Percentiles rank a stretch among this genome's conserved stretches.
These are phyloP conservation scores for Diaporthe sp. DNA, from an alignment of 2,329 filamentous ascomycete species.

Conservation along the genomic window DNA sequence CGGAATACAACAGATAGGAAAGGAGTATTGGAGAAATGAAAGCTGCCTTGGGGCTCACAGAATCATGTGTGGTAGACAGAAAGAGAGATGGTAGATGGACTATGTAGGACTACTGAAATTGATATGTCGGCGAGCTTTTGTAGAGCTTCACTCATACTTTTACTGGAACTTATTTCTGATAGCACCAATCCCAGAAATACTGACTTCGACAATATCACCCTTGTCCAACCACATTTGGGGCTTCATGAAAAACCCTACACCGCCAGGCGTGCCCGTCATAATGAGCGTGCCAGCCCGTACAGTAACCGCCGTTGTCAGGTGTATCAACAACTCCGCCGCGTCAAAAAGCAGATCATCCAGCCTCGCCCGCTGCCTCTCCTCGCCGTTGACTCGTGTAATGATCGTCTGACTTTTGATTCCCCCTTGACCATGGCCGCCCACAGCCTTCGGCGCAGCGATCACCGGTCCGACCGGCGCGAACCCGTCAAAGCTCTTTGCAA, in stretches of 20 bases:
- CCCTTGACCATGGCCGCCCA: not conserved
- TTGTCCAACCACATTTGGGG: conserved; percentile 47
- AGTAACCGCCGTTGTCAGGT: conserved; percentile 52
- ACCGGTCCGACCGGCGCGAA: conserved; percentile 63
- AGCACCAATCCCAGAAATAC: conserved; percentile 44
- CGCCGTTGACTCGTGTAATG: conserved; percentile 54
- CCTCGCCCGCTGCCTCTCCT: conserved; percentile 54
- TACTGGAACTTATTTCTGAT: conserved; percentile 41
- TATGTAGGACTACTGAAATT: too few relatives aligned
- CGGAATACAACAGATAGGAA: too few relatives aligned
- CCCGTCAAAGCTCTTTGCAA: conserved; percentile 62
- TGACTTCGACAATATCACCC: conserved; percentile 48
- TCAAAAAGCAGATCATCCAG: conserved; percentile 57
- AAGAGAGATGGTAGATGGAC: too few relatives aligned
- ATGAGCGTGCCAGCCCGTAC: conserved; percentile 56
- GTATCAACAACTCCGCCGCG: conserved; percentile 51
- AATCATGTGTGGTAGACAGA: too few relatives aligned
- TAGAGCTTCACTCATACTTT: too few relatives aligned
- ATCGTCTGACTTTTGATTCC: conserved; percentile 16
- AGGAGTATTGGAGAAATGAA: too few relatives aligned
- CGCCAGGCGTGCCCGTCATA: conserved; percentile 53
- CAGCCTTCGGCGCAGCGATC: conserved; percentile 35
- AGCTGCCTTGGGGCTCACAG: too few relatives aligned
- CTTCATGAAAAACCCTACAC: conserved; percentile 51
- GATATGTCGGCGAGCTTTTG: too few relatives aligned